Base-by-base conservation (phyloP, 805 yeast species). In the Nakazawaea ambrosiae region DNA sequence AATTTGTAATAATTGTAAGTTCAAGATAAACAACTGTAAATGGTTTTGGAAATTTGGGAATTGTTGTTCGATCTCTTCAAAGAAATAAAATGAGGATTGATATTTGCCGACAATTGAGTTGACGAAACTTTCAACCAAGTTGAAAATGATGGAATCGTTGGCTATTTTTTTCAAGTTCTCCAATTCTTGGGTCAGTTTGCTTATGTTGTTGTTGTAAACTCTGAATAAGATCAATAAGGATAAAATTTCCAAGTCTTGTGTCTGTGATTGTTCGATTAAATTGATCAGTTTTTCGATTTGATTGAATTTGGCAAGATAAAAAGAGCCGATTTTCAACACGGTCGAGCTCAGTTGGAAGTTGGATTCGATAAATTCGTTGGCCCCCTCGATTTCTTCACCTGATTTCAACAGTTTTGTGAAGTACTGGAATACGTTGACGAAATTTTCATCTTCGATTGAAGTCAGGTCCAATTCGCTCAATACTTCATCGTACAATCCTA, bases 101-200 rank as follows among this genome's bases (percentile, higher is more conserved):
- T 50, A 49, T 7, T 54, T 47, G 31, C 67, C 70, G 20, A 57
- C 51, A 4, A 59, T 54, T 37, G 71, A 61, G 40, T 70, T 65
- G 10, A 68, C 59, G 77, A 89, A 85, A 12, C 94, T 77, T 55
- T 86, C 95, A 22, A 87, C 75, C 23, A 87, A 69, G 49, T 86
- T 89, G 56, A 75, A 75, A 33, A 85, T 73, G 25, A 89, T 72
- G 46, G 78, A 81, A 60, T 88, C 96, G 47, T 80, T 68, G 25
- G 78, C 71, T 53, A 73, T 73, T 20, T 58, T 49, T 33, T 72
- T 64, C 27, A 73, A 70, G 25, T 48, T 53, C 44, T 52, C 52
- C 20, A 77, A 60, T 31, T 68, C 71, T 40, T 63, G 59, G 40
- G 60, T 54, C 2, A 79, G 79, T n/a, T 60, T 55, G 5, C 66